A percentile compares a stretch with the other conserved stretches of the same genome.
phyloP scores from a whole-genome alignment of 108 stramenopile genomes.

The Stephanodiscus minutulus region DNA sequence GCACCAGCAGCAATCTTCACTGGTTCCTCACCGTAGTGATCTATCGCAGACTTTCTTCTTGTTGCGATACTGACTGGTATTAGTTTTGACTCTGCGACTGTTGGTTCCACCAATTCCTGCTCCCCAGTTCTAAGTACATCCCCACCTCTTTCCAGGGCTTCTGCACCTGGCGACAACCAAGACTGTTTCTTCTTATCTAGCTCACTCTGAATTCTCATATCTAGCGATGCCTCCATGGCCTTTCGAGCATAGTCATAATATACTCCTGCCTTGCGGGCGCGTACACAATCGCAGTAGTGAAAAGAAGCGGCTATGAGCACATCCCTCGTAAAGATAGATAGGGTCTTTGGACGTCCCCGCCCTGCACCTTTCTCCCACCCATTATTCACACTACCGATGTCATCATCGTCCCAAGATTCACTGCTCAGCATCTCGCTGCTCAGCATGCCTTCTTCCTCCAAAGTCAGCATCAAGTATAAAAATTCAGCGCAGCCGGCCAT shows the following conservation, averaged over 20 bases:
- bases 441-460: conserved; percentile 48
- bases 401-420: conserved; percentile 19
- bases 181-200: conserved; percentile 12
- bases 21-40: conserved; percentile 42
- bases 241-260: conserved; percentile 61
- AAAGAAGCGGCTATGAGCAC: conserved; percentile 67
- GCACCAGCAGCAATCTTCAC: conserved; percentile 54
- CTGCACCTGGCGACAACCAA: conserved; percentile 16
- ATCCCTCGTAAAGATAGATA: conserved; percentile 55
- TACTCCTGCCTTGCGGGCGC: conserved; percentile 54
- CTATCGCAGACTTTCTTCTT: conserved; percentile 34
- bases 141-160: background rate
- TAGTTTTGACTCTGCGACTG: background rate
- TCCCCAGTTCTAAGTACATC: background rate
- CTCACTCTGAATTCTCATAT: background rate
- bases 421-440: conserved; percentile 12
- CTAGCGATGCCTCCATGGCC: conserved; percentile 32
- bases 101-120: background rate
- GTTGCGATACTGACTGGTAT: background rate
- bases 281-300: conserved; percentile 75
- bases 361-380: background rate
- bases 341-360: conserved; percentile 2
- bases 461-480: conserved; percentile 46
- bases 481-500: conserved; percentile 55
- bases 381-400: conserved; percentile 6